phyloP scores from a whole-genome alignment of 352 stramenopile genomes.

The Pythium chondricola region DNA sequence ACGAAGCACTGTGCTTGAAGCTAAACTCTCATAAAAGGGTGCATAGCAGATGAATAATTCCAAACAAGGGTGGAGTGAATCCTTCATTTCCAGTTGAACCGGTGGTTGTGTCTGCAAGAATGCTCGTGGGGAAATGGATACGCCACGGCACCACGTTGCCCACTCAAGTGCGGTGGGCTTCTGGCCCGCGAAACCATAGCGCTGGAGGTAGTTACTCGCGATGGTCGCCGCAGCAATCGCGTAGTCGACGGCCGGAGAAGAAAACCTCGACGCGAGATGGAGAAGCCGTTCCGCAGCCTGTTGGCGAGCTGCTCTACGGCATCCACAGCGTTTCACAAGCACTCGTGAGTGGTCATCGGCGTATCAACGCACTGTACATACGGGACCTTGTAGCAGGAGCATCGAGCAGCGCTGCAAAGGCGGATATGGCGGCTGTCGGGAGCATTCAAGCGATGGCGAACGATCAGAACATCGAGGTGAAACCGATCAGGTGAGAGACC shows the following conservation, averaged over 20 bases:
- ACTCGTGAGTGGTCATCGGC: conserved; percentile 49
- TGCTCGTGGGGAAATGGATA: background rate
- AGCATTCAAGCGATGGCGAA: conserved; percentile 14
- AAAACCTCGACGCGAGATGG: conserved; percentile 24
- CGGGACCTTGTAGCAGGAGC: conserved; percentile 13
- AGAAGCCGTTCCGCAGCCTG: conserved; percentile 38
- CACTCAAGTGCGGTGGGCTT: background rate
- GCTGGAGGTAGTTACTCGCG: background rate
- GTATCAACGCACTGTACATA: conserved; percentile 45
- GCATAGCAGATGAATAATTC: background rate
- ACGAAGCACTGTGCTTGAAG: conserved; percentile 18
- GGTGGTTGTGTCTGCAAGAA: background rate
- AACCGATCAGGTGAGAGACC: conserved; percentile 11
- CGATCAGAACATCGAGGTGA: conserved; percentile 10
- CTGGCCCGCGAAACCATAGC: background rate
- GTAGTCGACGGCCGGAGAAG: background rate
- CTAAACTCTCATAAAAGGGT: conserved; percentile 14
- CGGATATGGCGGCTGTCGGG: conserved; percentile 6
- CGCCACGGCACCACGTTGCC: background rate
- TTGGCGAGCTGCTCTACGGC: conserved; percentile 58
- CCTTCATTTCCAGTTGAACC: background rate
- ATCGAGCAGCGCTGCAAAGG: background rate
- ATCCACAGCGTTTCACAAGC: conserved; percentile 68
- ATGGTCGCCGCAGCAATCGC: conserved; percentile 2
- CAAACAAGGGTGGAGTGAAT: background rate